Evolutionary conservation across 176 grass and related monocot species (phyloP).

Genomic region (Carex kokanica): DNA sequence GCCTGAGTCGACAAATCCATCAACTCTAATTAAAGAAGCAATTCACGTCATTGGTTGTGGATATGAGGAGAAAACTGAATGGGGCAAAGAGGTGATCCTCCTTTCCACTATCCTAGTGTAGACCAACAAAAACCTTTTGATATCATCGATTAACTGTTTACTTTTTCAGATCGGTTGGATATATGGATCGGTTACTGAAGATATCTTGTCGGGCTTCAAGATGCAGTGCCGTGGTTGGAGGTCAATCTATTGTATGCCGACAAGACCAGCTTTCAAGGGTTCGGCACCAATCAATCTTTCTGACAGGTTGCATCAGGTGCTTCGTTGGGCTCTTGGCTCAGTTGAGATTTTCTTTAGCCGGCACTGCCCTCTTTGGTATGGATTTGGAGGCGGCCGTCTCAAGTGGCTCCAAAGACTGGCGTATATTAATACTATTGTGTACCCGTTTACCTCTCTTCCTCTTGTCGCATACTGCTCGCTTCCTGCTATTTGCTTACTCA

Average conservation of each 20-base stretch:
- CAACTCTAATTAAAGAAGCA: constrained; percentile 90
- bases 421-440: constrained; percentile 96
- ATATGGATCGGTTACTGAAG: constrained; percentile 96
- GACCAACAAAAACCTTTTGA: not conserved
- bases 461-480: constrained; percentile 77
- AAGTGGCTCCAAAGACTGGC: constrained; percentile 93
- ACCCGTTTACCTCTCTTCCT: constrained; percentile 88
- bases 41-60: constrained; percentile 97
- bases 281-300: constrained; percentile 97
- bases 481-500: constrained; percentile 86
- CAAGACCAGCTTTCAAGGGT: constrained; percentile 87
- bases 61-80: constrained; percentile 99
- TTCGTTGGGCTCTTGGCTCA: constrained; percentile 93
- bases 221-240: constrained; percentile 99
- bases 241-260: constrained; percentile 95
- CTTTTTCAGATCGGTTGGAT: constrained; percentile 80
- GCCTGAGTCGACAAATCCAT: constrained; percentile 66
- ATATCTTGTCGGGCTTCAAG: constrained; percentile 85
- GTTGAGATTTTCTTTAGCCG: constrained; percentile 90
- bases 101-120: not conserved
- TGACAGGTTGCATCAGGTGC: constrained; percentile 91
- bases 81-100: constrained; percentile 81
- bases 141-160: not conserved
- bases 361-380: constrained; percentile 90
- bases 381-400: constrained; percentile 73